Evolutionary conservation across 2,329 filamentous ascomycete genomes (phyloP), one percentile per base, ranked within the genome.

Genomic region (Colletotrichum sansevieriae): DNA sequence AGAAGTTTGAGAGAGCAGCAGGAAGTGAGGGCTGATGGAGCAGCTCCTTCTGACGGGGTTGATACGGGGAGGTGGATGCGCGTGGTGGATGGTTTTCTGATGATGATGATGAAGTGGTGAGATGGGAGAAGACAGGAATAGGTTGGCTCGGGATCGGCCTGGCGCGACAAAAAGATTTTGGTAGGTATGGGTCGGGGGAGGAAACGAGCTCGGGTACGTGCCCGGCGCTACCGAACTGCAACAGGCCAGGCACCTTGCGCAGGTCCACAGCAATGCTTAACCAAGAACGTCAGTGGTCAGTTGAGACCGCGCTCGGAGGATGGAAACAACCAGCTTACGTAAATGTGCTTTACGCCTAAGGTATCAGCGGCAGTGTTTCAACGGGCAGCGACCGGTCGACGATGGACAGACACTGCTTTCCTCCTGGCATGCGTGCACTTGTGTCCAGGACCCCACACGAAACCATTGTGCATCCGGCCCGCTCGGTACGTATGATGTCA

Each of bases 101-200:
- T 65, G 65, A 33, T 56, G 62, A 33, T 58, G 62, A 49, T 63
- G 54, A 55, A 67, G 39, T 52, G 60, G 62, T 46, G 46, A 72
- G 58, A 35, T 59, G 61, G 46, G 15, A 69, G 63, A 70, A 44
- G 63, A 44, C 49, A 52, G 4, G 39, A 66, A 57, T 52, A 57
- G 41, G 44, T 57, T 49, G 64, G 44, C 20, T 54, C 49, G 52
- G 61, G 43, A 67, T 35, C 35, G 66, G 63, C 63, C 62, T 57
- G 63, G 51, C 57, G 63, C 58, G 58, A 44, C 66, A 54, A 68
- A 70, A 70, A 67, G 57, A 69, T 69, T 69, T 69, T 67, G 66
- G 66, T 51, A 66, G 66, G 66, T 56, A 66, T 41, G 56, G 55
- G 15, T 12, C n/a, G 5, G 39, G 55, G 46, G 59, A 43, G 37